phyloP scores from a whole-genome alignment of 768 basidiomycete genomes.

The Cystofilobasidium ferigula region DNA sequence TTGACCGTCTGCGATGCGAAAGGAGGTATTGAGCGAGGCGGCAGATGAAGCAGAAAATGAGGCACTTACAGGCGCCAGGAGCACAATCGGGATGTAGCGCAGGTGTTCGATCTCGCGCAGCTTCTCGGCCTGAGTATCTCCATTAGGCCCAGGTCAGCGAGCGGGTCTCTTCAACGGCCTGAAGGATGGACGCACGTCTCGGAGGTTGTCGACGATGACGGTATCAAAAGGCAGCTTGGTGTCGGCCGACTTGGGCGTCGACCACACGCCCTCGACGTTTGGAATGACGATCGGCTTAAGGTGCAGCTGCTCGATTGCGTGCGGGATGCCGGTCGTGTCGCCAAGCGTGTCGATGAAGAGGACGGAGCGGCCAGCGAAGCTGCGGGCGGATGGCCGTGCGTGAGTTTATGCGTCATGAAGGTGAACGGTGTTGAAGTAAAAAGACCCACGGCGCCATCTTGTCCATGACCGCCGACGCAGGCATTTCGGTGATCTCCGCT shows the following conservation, averaged over 20 bases:
- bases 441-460: conserved; percentile 41
- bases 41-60: no score
- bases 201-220: conserved; percentile 82
- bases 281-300: conserved; percentile 66
- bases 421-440: no score
- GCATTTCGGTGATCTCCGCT: conserved; percentile 31
- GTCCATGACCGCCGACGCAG: conserved; percentile 33
- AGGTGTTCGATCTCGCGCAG: conserved; percentile 87
- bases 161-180: no score
- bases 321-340: conserved; percentile 63
- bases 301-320: conserved; percentile 65
- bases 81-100: conserved; percentile 89
- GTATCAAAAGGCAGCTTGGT: conserved; percentile 75
- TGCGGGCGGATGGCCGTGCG: background rate
- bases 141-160: background rate
- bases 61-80: conserved; percentile 58
- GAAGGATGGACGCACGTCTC: conserved; percentile 50
- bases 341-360: conserved; percentile 78
- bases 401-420: background rate
- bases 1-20: conserved; percentile 1
- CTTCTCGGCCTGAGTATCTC: conserved; percentile 57
- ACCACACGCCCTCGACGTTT: conserved; percentile 65
- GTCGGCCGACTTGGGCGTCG: conserved; percentile 26
- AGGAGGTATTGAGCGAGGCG: conserved; percentile 61
- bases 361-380: conserved; percentile 72